Conservation (phyloP, 805 yeast species). For the Lachancea lanzarotensis region DNA sequence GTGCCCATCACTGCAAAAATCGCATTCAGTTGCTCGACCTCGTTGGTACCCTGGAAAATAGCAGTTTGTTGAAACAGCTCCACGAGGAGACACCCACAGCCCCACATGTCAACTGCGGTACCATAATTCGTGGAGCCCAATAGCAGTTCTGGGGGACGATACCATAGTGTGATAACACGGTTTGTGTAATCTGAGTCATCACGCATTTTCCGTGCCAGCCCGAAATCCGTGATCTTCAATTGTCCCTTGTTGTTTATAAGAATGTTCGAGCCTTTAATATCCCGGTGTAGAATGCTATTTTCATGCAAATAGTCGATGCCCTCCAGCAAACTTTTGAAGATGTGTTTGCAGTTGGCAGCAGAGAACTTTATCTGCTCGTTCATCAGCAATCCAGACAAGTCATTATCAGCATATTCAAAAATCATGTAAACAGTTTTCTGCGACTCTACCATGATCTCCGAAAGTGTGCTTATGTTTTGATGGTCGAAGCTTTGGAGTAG, state of each 20-base stretch:
- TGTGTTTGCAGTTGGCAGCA: constrained; percentile 58
- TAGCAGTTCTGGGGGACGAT: constrained; percentile 90
- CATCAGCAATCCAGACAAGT: constrained; percentile 77
- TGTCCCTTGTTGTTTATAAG: constrained; percentile 56
- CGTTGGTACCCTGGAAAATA: constrained; percentile 82
- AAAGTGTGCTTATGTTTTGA: constrained; percentile 68
- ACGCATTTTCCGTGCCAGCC: constrained; percentile 72
- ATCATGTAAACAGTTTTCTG: constrained; percentile 71
- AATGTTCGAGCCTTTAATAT: constrained; percentile 76
- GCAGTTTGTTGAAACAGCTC: constrained; percentile 75
- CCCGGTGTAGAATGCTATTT: constrained; percentile 67
- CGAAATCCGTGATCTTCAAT: constrained; percentile 74
- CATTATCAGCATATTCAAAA: constrained; percentile 90
- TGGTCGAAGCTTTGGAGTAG: constrained; percentile 74
- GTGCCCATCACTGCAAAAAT: constrained; percentile 86
- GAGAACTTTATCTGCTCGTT: constrained; percentile 62
- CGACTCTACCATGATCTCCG: constrained; percentile 83
- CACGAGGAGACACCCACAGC: constrained; percentile 83
- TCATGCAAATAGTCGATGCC: constrained; percentile 67
- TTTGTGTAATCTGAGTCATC: constrained; percentile 66
- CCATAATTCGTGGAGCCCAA: constrained; percentile 89
- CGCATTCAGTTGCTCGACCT: constrained; percentile 70
- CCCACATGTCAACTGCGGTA: constrained; percentile 93
- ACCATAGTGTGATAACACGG: constrained; percentile 94
- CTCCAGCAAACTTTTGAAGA: constrained; percentile 57